Percentiles rank a stretch among this genome's conserved stretches.
phyloP scores from a whole-genome alignment of 169 alveolate genomes.

The Cryptosporidium canis region DNA sequence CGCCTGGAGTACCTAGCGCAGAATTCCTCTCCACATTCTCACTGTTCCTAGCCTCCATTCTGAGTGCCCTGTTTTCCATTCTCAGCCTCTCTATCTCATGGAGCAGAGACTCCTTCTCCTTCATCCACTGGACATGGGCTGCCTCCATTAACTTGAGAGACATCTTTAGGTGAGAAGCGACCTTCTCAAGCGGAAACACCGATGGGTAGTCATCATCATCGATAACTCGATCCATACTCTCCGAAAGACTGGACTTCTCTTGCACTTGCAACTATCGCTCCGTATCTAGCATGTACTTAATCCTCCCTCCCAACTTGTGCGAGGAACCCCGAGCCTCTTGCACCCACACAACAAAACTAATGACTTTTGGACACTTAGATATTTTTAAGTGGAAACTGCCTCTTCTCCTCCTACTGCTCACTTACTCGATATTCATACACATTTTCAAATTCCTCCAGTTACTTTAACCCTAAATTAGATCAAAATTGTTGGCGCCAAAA shows the following conservation, averaged over 20 bases:
- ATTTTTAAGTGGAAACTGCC: too few relatives aligned
- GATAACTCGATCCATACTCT: constrained; percentile 13
- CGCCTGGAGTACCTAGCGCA: constrained; percentile 1
- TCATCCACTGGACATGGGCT: constrained; percentile 59
- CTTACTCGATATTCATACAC: too few relatives aligned
- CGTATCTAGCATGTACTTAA: neutral
- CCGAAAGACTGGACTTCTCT: neutral
- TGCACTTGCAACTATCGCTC: neutral
- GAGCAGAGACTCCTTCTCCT: constrained; percentile 51
- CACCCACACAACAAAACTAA: too few relatives aligned
- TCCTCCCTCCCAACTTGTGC: neutral
- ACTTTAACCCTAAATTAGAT: neutral
- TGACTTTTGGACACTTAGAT: too few relatives aligned
- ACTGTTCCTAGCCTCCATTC: constrained; percentile 39
- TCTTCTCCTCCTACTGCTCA: too few relatives aligned
- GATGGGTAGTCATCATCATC: constrained; percentile 25
- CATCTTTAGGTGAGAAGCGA: constrained; percentile 9
- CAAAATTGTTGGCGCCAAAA: neutral
- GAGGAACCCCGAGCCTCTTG: too few relatives aligned
- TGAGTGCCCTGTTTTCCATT: constrained; percentile 42
- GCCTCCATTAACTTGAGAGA: constrained; percentile 21
- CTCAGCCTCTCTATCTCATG: constrained; percentile 55
- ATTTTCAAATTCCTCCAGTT: neutral
- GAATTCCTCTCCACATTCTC: constrained; percentile 44
- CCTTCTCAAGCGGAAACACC: constrained; percentile 29